A percentile compares a stretch with the other conserved stretches of the same genome.
Conservation (phyloP, 2,329 filamentous ascomycete species). For the Metarhizium brunneum region DNA sequence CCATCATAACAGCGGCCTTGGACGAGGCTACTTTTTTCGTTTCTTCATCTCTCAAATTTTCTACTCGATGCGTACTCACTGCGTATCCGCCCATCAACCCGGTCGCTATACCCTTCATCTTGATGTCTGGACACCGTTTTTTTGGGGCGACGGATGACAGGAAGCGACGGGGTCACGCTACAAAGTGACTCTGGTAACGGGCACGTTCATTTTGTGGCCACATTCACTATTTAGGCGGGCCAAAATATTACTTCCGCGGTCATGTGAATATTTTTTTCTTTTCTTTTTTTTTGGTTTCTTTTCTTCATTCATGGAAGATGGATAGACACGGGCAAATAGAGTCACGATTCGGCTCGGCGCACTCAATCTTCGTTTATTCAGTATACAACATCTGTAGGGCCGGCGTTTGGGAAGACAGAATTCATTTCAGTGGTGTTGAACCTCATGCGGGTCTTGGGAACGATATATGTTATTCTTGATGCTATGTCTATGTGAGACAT, state of each 20-base stretch:
- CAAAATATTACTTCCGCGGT: too few relatives aligned
- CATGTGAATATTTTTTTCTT: neutral
- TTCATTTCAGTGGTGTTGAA: constrained; percentile 1
- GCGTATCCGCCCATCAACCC: neutral
- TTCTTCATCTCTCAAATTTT: neutral
- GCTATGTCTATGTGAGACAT: neutral
- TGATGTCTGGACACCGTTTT: too few relatives aligned
- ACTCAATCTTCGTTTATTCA: neutral
- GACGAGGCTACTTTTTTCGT: neutral
- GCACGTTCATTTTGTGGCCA: too few relatives aligned
- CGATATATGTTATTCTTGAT: neutral
- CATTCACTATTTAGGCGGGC: too few relatives aligned
- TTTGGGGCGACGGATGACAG: too few relatives aligned
- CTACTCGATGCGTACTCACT: neutral
- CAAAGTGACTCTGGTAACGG: too few relatives aligned
- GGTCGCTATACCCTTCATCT: neutral
- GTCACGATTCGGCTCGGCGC: constrained; percentile 1
- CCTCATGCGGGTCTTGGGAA: neutral
- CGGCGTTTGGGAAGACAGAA: constrained; percentile 6
- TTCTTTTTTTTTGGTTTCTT: neutral
- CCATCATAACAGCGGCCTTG: constrained; percentile 17
- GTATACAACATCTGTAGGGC: neutral
- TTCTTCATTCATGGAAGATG: neutral
- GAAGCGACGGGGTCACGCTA: too few relatives aligned
- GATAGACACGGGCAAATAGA: neutral